A percentile compares a stretch with the other conserved stretches of the same genome.
phyloP scores from a whole-genome alignment of 139 green algal species.

The Astrephomene gubernaculifera region DNA sequence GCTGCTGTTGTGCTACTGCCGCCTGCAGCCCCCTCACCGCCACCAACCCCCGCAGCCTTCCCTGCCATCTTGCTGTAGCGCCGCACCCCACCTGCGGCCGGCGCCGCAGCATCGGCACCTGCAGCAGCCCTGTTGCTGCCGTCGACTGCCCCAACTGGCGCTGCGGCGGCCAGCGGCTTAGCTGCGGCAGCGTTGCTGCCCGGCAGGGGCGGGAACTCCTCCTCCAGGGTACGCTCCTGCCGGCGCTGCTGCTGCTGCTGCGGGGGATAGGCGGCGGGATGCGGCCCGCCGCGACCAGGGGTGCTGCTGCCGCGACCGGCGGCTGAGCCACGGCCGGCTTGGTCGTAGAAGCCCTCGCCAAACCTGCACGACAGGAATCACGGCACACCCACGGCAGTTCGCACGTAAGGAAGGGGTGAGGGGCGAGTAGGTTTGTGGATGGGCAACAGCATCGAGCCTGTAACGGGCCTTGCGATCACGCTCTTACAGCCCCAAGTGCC shows the following conservation, averaged over 20 bases:
- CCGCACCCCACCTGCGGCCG: not conserved
- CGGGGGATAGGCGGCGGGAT: not conserved
- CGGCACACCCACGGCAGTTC: no score
- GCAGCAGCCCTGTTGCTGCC: not conserved
- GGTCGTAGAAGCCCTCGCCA: no score
- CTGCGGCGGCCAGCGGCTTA: not conserved
- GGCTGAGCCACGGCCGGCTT: not conserved
- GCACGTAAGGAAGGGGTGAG: no score
- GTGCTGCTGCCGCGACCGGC: not conserved
- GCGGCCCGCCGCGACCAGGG: not conserved
- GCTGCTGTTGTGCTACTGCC: not conserved
- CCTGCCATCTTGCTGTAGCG: conserved; percentile 44
- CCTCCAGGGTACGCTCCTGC: conserved; percentile 1
- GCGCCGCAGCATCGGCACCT: not conserved
- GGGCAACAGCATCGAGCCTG: no score
- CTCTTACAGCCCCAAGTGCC: no score
- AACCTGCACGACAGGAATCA: no score
- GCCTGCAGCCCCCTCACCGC: not conserved
- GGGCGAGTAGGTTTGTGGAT: no score
- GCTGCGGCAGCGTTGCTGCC: not conserved
- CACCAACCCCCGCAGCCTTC: not conserved
- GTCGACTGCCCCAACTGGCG: not conserved
- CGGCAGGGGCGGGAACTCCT: conserved; percentile 40
- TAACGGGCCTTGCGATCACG: no score
- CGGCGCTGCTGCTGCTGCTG: not conserved